These are phyloP conservation scores for Termitomyces sp. DNA, from an alignment of 768 basidiomycete species.

Conservation along the genomic window DNA sequence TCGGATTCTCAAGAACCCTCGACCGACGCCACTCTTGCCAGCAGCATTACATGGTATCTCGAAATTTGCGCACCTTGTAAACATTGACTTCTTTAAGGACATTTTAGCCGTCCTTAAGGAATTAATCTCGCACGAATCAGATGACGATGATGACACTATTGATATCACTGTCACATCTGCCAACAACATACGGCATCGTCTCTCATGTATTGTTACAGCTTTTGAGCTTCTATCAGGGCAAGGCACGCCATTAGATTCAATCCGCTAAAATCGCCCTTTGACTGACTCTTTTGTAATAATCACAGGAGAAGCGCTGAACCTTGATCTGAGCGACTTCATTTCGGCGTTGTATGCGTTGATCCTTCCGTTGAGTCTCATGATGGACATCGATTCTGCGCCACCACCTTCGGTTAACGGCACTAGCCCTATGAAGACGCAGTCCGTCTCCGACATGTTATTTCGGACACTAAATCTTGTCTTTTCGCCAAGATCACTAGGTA, in stretches of 20 bases:
- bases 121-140: slow-evolving; percentile 52
- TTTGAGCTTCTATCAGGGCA: slow-evolving; percentile 96
- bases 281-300: slow-evolving; percentile 7
- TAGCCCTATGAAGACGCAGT: slow-evolving; percentile 23
- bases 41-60: slow-evolving; percentile 89
- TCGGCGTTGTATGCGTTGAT: slow-evolving; percentile 80
- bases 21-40: slow-evolving; percentile 73
- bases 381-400: slow-evolving; percentile 54
- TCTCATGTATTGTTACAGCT: slow-evolving; percentile 92
- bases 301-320: slow-evolving; percentile 92
- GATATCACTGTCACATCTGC: slow-evolving; percentile 21
- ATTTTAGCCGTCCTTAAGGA: slow-evolving; percentile 81
- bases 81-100: slow-evolving; percentile 98
- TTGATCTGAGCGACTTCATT: slow-evolving; percentile 90
- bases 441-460: slow-evolving; percentile 74
- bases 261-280: background rate
- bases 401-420: slow-evolving; percentile 19
- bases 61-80: slow-evolving; percentile 92
- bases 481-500: slow-evolving; percentile 58
- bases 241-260: slow-evolving; percentile 42
- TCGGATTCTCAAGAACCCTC: slow-evolving; percentile 84
- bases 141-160: slow-evolving; percentile 32
- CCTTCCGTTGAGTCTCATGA: slow-evolving; percentile 61
- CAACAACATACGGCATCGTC: slow-evolving; percentile 45
- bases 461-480: slow-evolving; percentile 79